A percentile compares a stretch with the other conserved stretches of the same genome.
These are phyloP conservation scores for Inonotus obliquus DNA, from an alignment of 1,284 basidiomycete genomes.

Conservation along the genomic window DNA sequence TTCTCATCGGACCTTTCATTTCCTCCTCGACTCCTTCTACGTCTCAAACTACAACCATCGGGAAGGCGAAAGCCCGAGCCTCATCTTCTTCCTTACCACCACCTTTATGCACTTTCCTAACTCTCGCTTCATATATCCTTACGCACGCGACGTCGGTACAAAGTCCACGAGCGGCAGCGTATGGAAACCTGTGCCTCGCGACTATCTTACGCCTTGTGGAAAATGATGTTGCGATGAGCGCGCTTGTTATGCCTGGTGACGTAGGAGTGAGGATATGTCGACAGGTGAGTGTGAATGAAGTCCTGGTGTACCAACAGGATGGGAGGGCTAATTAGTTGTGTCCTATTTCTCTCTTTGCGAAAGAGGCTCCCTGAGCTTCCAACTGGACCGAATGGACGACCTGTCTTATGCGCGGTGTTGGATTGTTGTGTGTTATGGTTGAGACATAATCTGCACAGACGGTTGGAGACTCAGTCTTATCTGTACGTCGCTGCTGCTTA, in stretches of 20 bases:
- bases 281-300: conserved; percentile 39
- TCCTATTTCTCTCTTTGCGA: neutral
- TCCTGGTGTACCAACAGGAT: neutral
- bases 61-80: conserved; percentile 18
- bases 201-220: conserved; percentile 46
- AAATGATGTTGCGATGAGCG: conserved; percentile 41
- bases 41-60: neutral
- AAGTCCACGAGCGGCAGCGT: conserved; percentile 51
- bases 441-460: conserved; percentile 60
- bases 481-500: conserved; percentile 35
- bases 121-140: conserved; percentile 56
- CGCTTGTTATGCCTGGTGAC: conserved; percentile 32
- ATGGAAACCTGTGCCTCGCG: conserved; percentile 52
- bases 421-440: conserved; percentile 67
- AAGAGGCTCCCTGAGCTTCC: conserved; percentile 52
- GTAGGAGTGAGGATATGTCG: conserved; percentile 49
- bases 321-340: neutral
- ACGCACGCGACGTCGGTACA: conserved; percentile 57
- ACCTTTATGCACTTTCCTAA: conserved; percentile 43
- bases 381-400: conserved; percentile 31
- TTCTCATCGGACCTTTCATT: conserved; percentile 37
- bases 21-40: conserved; percentile 19
- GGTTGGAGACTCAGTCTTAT: conserved; percentile 51
- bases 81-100: conserved; percentile 23
- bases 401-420: conserved; percentile 49